Conservation (phyloP, 805 yeast genomes). For the Candida xyloterini region DNA sequence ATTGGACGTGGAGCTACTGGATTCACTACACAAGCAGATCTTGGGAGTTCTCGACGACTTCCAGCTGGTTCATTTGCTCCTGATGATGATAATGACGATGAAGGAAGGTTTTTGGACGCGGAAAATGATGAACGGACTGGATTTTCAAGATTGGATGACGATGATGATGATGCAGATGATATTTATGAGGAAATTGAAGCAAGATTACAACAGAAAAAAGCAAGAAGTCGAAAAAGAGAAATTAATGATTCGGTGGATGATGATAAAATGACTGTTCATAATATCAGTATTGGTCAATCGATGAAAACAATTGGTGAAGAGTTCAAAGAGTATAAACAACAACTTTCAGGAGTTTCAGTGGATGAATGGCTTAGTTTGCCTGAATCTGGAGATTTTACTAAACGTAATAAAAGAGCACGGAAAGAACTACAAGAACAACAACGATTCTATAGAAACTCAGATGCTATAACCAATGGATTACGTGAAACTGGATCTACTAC, state of each 20-base stretch:
- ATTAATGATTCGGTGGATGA: conserved; percentile 34
- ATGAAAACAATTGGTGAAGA: conserved; percentile 43
- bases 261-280: conserved; percentile 14
- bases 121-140: conserved; percentile 22
- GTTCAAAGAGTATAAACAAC: conserved; percentile 67
- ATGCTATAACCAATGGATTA: conserved; percentile 46
- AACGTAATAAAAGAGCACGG: conserved; percentile 70
- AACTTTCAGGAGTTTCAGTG: conserved; percentile 52
- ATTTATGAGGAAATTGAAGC: conserved; percentile 65
- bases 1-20: conserved; percentile 95
- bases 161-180: conserved; percentile 74
- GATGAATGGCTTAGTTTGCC: conserved; percentile 84
- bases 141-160: conserved; percentile 42
- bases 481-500: conserved; percentile 35
- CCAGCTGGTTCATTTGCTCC: conserved; percentile 26
- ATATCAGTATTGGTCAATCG: conserved; percentile 24
- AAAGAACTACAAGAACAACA: conserved; percentile 57
- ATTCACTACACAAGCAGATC: conserved; percentile 79
- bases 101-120: conserved; percentile 28
- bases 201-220: conserved; percentile 40
- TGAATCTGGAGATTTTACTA: conserved; percentile 84
- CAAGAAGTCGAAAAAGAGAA: conserved; percentile 68
- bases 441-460: conserved; percentile 82
- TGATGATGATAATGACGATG: conserved; percentile 32
- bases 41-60: conserved; percentile 47